Evolutionary conservation across 2,329 filamentous ascomycete genomes (phyloP), one percentile per base, ranked within the genome.

Genomic region (Fusarium sp.): DNA sequence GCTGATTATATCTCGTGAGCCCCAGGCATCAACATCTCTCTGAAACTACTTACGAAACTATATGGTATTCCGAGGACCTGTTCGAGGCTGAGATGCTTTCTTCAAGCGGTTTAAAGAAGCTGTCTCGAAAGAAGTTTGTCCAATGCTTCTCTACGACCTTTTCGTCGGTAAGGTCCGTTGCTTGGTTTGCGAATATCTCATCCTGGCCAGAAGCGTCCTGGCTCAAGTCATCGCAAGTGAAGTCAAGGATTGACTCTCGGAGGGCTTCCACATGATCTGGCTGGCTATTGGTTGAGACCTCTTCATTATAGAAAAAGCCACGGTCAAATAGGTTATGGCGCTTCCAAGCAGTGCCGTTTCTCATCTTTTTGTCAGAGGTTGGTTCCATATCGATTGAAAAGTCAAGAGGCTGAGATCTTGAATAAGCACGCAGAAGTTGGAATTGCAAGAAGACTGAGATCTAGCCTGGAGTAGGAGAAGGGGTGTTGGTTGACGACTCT

Each of bases 141-240:
- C 39, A 41, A 1, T 22, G 3, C 0, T 9, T 7, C 39, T 41
- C 39, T 1, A 0, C 7, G 22, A 41, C 39, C 1, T 41, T 6
- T n/a, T 12, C 13, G 24, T 26, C 6, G 1, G 44, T 26, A 20
- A 45, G 17, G 44, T 26, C 24, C 17, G 11, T 8, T 26, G 2
- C 44, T 14, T 45, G 24, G 24, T 12, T 20, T 45, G 24, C 24
- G 5, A 45, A 4, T 14, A 4, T 4, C 12, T 20, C 7, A 26
- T 45, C 44, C 24, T 4, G 24, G 5, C 2, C 7, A 10, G 44
- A 45, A 41, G 0, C 31, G 9, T 41, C 3, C 20, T 36, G 14
- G 15, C 10, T 7, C 12, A 42, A 33, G 3, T n/a, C 9, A 9
- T 28, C 20, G 15, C 20, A 41, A 5, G 38, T 1, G 24, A 55